Conservation (phyloP, 23 red algal species). For the Chondrus crispus region DNA sequence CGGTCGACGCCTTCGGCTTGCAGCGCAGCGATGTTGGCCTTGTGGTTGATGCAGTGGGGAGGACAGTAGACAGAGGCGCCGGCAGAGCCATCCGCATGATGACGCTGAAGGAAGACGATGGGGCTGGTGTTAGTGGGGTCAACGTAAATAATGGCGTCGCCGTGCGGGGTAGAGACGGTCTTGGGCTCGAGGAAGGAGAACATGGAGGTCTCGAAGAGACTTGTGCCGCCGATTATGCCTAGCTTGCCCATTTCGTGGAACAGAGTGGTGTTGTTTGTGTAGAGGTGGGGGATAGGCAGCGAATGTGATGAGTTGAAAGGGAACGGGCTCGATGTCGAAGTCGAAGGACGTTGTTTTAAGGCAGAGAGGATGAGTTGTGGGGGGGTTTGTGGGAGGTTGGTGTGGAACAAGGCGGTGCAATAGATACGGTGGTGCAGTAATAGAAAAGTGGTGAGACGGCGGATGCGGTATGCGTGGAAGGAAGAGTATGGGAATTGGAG, state of each 20-base stretch:
- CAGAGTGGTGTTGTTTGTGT: no score
- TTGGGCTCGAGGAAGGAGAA: constrained; percentile 59
- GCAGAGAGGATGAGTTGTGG: no score
- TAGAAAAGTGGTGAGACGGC: no score
- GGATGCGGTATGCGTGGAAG: no score
- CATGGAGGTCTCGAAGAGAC: constrained; percentile 64
- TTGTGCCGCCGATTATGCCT: constrained; percentile 90
- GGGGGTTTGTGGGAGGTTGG: no score
- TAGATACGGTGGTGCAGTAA: no score
- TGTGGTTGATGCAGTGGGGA: constrained; percentile 83
- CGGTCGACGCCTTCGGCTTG: constrained; percentile 20
- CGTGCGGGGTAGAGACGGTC: constrained; percentile 59
- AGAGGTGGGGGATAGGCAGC: no score
- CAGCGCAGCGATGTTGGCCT: constrained; percentile 75
- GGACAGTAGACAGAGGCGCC: constrained; percentile 63
- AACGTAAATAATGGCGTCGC: constrained; percentile 58
- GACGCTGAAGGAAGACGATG: constrained; percentile 89
- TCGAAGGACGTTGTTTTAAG: no score
- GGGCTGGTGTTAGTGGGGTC: neutral
- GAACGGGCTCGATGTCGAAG: no score
- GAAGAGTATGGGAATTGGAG: no score
- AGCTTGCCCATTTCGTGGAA: constrained; percentile 54
- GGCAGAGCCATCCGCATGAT: constrained; percentile 75
- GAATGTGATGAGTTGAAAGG: no score
- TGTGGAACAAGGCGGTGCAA: no score